Base-by-base conservation (phyloP, 192 early-diverging fungal genomes). In the Backusella liffmaniae region DNA sequence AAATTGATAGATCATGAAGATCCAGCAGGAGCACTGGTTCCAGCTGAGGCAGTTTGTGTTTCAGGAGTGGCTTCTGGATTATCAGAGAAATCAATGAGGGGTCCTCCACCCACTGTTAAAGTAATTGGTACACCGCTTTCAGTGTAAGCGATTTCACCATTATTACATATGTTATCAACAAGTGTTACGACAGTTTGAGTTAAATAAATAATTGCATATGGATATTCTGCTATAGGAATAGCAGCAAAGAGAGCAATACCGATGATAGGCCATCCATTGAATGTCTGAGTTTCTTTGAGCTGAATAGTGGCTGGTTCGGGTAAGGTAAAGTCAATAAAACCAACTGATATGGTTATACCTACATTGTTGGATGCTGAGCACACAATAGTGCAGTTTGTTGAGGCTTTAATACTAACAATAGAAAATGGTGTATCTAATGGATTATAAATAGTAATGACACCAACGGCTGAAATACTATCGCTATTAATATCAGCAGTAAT, bases 351-450 rank as follows among this genome's bases (percentile, higher is more conserved):
- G 2, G 12, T 8, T 29, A 9, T 9, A 10, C 56, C 56, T 12
- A 2, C 10, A 62, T 29, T 26, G 6, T 12, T 6, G 9, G 10
- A 13, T 62, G 56, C 13, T 13, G 10, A 21, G 12, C 56, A 62
- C 7, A 62, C 18, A 62, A 62, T 12, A 46, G 5, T 2, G 39
- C 49, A 26, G 32, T 37, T 44, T 3, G 39, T 29, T 2, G 41
- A 32, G 49, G 67, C 69, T 49, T 70, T 70, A 4, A 26, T 15
- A 15, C 10, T 13, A 46, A 30, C 32, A 4, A 73, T 21, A 5
- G 62, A 9, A 29, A 73, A 73, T 23, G 42, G n/a, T 8, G 72
- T 74, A 42, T 73, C 71, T 18, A 80, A 35, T n/a, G 79, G 79
- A 32, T 80, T 80, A n/a, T 49, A 32, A 34, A 80, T 67, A 35